Evolutionary conservation across 2,329 filamentous ascomycete species (phyloP).

Genomic region (Monilinia aucupariae): DNA sequence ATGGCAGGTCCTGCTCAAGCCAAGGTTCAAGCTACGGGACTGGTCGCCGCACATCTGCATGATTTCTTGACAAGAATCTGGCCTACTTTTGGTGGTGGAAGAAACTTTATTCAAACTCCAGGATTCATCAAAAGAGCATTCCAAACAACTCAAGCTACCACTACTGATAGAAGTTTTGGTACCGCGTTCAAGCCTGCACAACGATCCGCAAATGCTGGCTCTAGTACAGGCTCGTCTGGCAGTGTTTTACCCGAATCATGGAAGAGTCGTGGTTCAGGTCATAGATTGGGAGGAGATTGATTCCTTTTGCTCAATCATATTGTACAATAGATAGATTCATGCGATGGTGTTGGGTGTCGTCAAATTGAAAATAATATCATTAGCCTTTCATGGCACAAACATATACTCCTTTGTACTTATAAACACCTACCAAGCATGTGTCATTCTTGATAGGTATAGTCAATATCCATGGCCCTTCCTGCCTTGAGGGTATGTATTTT

Average conservation of each 20-base stretch:
- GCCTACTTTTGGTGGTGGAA: conserved; percentile 80
- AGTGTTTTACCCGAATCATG: conserved; percentile 58
- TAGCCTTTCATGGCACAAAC: background rate
- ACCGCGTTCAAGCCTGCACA: conserved; percentile 48
- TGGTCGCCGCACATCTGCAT: conserved; percentile 82
- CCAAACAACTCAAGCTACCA: conserved; percentile 41
- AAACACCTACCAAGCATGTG: no score
- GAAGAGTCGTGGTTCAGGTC: conserved; percentile 56
- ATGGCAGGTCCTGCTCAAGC: conserved; percentile 54
- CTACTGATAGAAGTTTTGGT: conserved; percentile 53
- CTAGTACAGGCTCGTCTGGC: conserved; percentile 40
- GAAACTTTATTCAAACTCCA: conserved; percentile 71
- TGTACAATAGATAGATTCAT: conserved; percentile 1
- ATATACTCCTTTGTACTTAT: background rate
- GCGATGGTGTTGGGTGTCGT: background rate
- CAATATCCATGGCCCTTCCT: no score
- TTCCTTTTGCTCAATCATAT: background rate
- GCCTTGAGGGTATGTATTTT: no score
- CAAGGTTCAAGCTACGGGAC: conserved; percentile 65
- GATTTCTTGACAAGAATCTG: conserved; percentile 86
- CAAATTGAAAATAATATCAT: background rate
- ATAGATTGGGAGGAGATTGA: conserved; percentile 50
- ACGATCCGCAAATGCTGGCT: conserved; percentile 33
- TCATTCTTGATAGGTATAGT: no score
- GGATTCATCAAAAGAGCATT: conserved; percentile 64